These are phyloP conservation scores for Aspergillus pseudonomiae DNA, from an alignment of 2,329 filamentous ascomycete species.

Conservation along the genomic window DNA sequence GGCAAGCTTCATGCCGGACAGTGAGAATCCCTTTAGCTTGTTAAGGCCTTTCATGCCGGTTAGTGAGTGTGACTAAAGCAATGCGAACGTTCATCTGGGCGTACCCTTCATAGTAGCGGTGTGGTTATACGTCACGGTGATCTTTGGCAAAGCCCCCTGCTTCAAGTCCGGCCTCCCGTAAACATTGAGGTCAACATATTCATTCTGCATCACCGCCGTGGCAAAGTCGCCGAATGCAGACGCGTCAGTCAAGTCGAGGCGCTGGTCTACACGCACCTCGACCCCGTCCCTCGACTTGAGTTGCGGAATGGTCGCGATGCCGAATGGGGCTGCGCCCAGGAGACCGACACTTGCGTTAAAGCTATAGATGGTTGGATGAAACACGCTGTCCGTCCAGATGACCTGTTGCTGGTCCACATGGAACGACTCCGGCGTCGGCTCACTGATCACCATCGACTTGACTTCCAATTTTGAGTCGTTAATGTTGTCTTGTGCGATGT, in stretches of 20 bases:
- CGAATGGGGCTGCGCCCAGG: slow-evolving; percentile 45
- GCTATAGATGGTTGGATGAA: slow-evolving; percentile 56
- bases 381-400: slow-evolving; percentile 53
- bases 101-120: slow-evolving; percentile 60
- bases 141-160: slow-evolving; percentile 53
- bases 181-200: slow-evolving; percentile 54
- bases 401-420: slow-evolving; percentile 52
- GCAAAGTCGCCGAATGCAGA: slow-evolving; percentile 55
- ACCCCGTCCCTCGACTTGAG: slow-evolving; percentile 49
- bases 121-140: slow-evolving; percentile 59
- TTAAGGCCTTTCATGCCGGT: slow-evolving; percentile 55
- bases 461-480: slow-evolving; percentile 56
- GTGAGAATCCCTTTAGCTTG: slow-evolving; percentile 54
- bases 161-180: slow-evolving; percentile 57
- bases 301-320: slow-evolving; percentile 50
- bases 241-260: slow-evolving; percentile 46
- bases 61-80: neutral
- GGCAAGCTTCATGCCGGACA: slow-evolving; percentile 53
- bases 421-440: slow-evolving; percentile 54
- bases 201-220: slow-evolving; percentile 51
- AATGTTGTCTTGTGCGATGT: slow-evolving; percentile 59
- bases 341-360: slow-evolving; percentile 59
- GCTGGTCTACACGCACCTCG: slow-evolving; percentile 47
- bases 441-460: slow-evolving; percentile 53
- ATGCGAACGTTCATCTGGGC: slow-evolving; percentile 9